These are phyloP conservation scores for Zopfochytrium polystomum DNA, from an alignment of 371 early-diverging fungal genomes.

Conservation along the genomic window DNA sequence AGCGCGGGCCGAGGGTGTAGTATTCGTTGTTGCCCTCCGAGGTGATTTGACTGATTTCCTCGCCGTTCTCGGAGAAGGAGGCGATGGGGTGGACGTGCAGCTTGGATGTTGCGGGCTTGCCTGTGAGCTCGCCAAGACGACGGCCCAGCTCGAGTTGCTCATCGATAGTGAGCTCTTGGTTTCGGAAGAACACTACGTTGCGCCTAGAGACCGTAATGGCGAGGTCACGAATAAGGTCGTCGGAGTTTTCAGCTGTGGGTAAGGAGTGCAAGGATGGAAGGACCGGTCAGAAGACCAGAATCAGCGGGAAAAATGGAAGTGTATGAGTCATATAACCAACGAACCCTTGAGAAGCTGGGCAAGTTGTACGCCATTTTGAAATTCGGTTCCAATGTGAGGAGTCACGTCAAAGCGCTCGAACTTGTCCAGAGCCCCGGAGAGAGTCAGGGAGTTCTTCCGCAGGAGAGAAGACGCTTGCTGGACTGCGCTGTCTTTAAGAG, in stretches of 20 bases:
- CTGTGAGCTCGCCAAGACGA: slow-evolving; percentile 40
- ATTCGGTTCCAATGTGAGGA: slow-evolving; percentile 12
- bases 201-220: slow-evolving; percentile 58
- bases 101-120: too few relatives aligned
- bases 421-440: too few relatives aligned
- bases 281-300: too few relatives aligned
- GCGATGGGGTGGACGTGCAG: slow-evolving; percentile 57
- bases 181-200: slow-evolving; percentile 61
- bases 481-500: too few relatives aligned
- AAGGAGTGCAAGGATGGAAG: too few relatives aligned
- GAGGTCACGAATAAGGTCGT: slow-evolving; percentile 52
- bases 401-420: too few relatives aligned
- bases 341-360: too few relatives aligned
- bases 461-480: too few relatives aligned
- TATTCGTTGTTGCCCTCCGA: slow-evolving; percentile 15
- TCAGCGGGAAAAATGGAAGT: too few relatives aligned
- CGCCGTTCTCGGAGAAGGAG: slow-evolving; percentile 23
- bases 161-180: slow-evolving; percentile 54
- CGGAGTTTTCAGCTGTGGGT: slow-evolving; percentile 33
- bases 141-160: slow-evolving; percentile 52
- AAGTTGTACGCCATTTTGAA: neutral
- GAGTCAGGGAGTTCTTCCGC: too few relatives aligned
- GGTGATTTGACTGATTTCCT: slow-evolving; percentile 10
- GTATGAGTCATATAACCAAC: too few relatives aligned
- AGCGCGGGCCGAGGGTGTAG: neutral